Conservation (phyloP, 2,329 filamentous ascomycete genomes). For the Cryphonectria japonica region DNA sequence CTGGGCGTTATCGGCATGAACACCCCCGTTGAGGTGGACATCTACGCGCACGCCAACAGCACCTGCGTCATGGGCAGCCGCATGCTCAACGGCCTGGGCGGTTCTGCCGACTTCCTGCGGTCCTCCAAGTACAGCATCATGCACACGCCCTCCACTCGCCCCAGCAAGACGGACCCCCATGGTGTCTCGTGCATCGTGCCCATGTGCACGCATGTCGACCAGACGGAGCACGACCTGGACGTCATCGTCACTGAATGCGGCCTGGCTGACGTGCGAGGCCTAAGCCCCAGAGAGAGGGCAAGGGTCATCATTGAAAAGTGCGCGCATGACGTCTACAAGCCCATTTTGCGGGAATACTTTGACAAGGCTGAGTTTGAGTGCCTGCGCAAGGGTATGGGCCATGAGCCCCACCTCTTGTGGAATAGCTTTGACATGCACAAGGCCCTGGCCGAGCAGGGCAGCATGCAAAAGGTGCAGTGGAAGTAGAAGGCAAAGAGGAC, state of each 20-base stretch:
- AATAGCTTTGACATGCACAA: constrained; percentile 89
- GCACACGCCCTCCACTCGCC: constrained; percentile 84
- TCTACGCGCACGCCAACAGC: constrained; percentile 90
- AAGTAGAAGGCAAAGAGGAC: constrained; percentile 48
- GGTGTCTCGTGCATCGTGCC: constrained; percentile 89
- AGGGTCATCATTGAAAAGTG: constrained; percentile 86
- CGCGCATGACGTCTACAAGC: constrained; percentile 81
- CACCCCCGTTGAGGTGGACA: constrained; percentile 91
- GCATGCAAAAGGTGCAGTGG: constrained; percentile 77
- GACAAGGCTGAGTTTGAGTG: constrained; percentile 87
- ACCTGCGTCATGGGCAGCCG: constrained; percentile 88
- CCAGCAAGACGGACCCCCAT: constrained; percentile 79
- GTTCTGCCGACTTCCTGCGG: constrained; percentile 80
- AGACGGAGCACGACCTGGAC: constrained; percentile 91
- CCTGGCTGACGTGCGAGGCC: constrained; percentile 81
- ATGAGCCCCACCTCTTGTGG: constrained; percentile 86
- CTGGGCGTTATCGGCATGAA: constrained; percentile 93
- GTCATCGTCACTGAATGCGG: constrained; percentile 79
- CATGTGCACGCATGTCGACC: constrained; percentile 90
- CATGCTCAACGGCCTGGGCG: constrained; percentile 85
- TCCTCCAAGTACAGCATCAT: constrained; percentile 86
- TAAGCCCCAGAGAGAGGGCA: constrained; percentile 79
- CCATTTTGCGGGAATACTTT: constrained; percentile 81
- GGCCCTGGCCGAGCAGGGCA: constrained; percentile 79
- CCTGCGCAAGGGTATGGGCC: constrained; percentile 82